These are phyloP conservation scores for Fusarium sp. DNA, from an alignment of 2,329 filamentous ascomycete species.

Conservation along the genomic window DNA sequence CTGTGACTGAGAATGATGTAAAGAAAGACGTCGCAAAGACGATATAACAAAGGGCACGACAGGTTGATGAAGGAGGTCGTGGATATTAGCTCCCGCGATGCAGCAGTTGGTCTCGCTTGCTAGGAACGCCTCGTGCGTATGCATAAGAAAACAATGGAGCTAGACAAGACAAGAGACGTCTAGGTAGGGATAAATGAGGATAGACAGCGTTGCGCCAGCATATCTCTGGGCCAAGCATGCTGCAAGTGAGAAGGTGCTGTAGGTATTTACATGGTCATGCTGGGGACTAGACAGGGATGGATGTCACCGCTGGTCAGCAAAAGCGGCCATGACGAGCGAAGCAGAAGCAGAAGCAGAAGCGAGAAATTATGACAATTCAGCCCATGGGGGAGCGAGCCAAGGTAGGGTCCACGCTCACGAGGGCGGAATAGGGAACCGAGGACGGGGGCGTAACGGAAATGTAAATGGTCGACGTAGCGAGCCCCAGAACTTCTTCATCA, in stretches of 20 bases:
- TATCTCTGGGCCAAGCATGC: slow-evolving; percentile 16
- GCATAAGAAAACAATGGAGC: slow-evolving; percentile 9
- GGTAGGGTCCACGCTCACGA: slow-evolving; percentile 19
- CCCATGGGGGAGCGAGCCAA: slow-evolving; percentile 7
- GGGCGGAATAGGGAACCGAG: slow-evolving; percentile 39
- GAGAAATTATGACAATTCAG: slow-evolving; percentile 34
- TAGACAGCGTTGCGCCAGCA: slow-evolving; percentile 19
- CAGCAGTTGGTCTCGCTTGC: slow-evolving; percentile 18
- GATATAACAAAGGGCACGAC: slow-evolving; percentile 12
- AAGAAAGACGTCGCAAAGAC: not conserved
- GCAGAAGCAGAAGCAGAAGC: slow-evolving; percentile 35
- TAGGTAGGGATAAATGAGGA: slow-evolving; percentile 2
- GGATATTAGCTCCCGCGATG: slow-evolving; percentile 27
- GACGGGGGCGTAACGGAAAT: slow-evolving; percentile 15
- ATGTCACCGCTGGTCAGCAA: slow-evolving; percentile 32
- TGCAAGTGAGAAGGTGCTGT: slow-evolving; percentile 4
- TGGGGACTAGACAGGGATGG: slow-evolving; percentile 22
- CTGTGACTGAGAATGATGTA: slow-evolving; percentile 1
- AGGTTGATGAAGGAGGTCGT: slow-evolving; percentile 13
- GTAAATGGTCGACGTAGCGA: slow-evolving; percentile 38
- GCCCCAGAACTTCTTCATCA: slow-evolving; percentile 17
- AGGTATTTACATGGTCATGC: slow-evolving; percentile 6
- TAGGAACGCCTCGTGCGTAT: slow-evolving; percentile 33
- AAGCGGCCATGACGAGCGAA: slow-evolving; percentile 19
- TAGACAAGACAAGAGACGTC: slow-evolving; percentile 3